These are phyloP conservation scores for Microdochium bolleyi DNA, from an alignment of 2,329 filamentous ascomycete genomes.

Conservation along the genomic window DNA sequence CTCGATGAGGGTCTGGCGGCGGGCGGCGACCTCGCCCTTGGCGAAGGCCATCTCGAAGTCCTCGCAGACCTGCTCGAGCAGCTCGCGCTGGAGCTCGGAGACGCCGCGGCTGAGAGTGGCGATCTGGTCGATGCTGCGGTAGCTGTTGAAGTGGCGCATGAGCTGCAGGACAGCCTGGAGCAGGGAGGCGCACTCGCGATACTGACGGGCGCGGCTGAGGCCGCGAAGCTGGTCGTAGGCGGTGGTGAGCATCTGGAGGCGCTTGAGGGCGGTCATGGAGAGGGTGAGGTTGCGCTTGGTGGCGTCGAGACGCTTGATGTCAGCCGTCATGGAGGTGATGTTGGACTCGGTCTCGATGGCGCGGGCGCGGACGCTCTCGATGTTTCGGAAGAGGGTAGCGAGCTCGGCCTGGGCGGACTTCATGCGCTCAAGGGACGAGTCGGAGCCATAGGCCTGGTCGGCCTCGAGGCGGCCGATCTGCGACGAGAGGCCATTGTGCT, in stretches of 20 bases:
- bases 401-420: conserved; percentile 86
- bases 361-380: conserved; percentile 83
- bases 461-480: conserved; percentile 68
- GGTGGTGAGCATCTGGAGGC: conserved; percentile 96
- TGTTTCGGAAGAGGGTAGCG: conserved; percentile 83
- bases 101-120: conserved; percentile 88
- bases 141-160: conserved; percentile 98
- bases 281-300: conserved; percentile 95
- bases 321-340: conserved; percentile 97
- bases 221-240: conserved; percentile 94
- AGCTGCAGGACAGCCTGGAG: conserved; percentile 93
- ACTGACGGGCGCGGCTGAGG: conserved; percentile 78
- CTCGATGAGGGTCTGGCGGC: conserved; percentile 67
- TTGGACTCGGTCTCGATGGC: conserved; percentile 89
- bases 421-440: conserved; percentile 84
- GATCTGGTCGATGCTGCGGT: conserved; percentile 96
- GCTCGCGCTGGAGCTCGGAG: conserved; percentile 82
- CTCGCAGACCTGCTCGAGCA: conserved; percentile 96
- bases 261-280: conserved; percentile 95
- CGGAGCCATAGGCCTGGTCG: conserved; percentile 75
- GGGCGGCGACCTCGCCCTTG: conserved; percentile 70
- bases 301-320: conserved; percentile 94
- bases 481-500: conserved; percentile 74
- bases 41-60: conserved; percentile 96
- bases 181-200: conserved; percentile 87